Evolutionary conservation across 495 filamentous ascomycete genomes (phyloP).

Genomic region (Astrothelium subdiscretum): DNA sequence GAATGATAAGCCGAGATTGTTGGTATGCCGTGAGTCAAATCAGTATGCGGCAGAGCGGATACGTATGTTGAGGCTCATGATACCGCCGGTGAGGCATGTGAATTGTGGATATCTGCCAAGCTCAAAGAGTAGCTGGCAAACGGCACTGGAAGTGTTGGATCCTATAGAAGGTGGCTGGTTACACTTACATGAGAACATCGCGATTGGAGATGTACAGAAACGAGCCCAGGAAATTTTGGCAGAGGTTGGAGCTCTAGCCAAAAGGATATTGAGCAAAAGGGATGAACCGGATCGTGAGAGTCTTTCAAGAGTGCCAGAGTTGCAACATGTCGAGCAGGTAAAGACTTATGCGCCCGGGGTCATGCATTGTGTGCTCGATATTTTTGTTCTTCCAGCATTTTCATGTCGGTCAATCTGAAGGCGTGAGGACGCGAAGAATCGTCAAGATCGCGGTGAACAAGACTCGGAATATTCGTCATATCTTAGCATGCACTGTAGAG

Average conservation of each 20-base stretch:
- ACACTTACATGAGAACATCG: slow-evolving; percentile 82
- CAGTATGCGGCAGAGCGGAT: slow-evolving; percentile 40
- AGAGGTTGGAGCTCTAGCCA: slow-evolving; percentile 1
- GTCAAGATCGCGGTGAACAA: background rate
- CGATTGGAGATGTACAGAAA: slow-evolving; percentile 46
- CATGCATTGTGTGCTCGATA: slow-evolving; percentile 79
- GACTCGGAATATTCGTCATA: background rate
- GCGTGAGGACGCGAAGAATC: background rate
- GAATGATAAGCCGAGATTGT: slow-evolving; percentile 29
- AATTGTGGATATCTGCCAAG: slow-evolving; percentile 73
- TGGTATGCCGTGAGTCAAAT: slow-evolving; percentile 68
- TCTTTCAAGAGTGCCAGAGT: slow-evolving; percentile 25
- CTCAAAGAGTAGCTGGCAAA: slow-evolving; percentile 52
- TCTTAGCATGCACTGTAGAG: no score
- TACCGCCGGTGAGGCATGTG: slow-evolving; percentile 48
- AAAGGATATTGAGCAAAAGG: slow-evolving; percentile 4
- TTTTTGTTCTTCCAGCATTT: slow-evolving; percentile 37
- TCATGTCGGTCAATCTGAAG: background rate
- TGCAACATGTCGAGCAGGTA: slow-evolving; percentile 65
- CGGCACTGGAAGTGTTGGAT: slow-evolving; percentile 50
- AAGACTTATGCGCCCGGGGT: slow-evolving; percentile 91
- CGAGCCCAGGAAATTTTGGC: slow-evolving; percentile 30
- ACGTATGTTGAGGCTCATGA: slow-evolving; percentile 14
- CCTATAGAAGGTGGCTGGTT: slow-evolving; percentile 47
- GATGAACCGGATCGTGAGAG: slow-evolving; percentile 6